phyloP scores from a whole-genome alignment of 2,329 filamentous ascomycete genomes.

The Pseudogymnoascus sp. region DNA sequence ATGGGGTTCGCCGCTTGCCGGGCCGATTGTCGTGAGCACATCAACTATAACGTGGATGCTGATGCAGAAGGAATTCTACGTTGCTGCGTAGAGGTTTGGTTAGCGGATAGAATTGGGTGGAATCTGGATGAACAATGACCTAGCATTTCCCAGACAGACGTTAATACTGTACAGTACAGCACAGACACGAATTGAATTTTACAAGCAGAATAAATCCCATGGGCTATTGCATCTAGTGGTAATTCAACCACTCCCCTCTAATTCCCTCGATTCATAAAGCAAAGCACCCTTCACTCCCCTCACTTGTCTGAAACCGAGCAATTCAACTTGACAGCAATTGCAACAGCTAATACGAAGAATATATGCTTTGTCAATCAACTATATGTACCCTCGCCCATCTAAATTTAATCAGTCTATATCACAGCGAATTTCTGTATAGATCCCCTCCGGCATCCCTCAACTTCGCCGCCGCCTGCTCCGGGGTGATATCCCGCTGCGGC shows the following conservation, averaged over 20 bases:
- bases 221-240: neutral
- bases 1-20: conserved; percentile 47
- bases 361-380: neutral
- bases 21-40: conserved; percentile 46
- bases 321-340: neutral
- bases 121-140: neutral
- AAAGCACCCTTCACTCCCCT: neutral
- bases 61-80: conserved; percentile 62
- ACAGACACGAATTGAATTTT: neutral
- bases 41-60: conserved; percentile 51
- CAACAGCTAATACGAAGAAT: neutral
- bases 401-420: neutral
- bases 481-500: conserved; percentile 96
- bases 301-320: neutral
- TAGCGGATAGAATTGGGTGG: neutral
- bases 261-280: neutral
- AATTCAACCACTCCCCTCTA: neutral
- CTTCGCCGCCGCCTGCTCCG: conserved; percentile 80
- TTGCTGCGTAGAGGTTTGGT: conserved; percentile 33
- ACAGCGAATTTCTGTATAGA: conserved; percentile 62
- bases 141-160: neutral
- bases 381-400: neutral
- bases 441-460: conserved; percentile 70
- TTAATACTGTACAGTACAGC: neutral
- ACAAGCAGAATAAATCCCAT: neutral